Percentiles rank a stretch among this genome's conserved stretches.
Conservation (phyloP, 1,139 yeast genomes). For the Lodderomyces oxycetoniae region DNA sequence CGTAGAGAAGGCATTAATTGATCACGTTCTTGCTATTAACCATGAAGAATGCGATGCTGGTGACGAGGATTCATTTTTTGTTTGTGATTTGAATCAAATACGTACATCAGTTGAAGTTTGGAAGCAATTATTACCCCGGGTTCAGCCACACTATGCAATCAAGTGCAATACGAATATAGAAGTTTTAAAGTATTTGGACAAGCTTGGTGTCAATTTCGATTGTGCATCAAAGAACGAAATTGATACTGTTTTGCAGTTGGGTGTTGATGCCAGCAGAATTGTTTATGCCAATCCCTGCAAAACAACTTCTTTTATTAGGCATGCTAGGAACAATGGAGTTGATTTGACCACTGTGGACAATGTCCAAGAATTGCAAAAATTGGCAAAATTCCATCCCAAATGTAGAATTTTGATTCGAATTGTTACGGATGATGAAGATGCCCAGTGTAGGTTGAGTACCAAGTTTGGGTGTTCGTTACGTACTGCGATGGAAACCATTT, state of each 20-base stretch:
- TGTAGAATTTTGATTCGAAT: slow-evolving; percentile 74
- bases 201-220: slow-evolving; percentile 75
- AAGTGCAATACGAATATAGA: slow-evolving; percentile 79
- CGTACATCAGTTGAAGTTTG: slow-evolving; percentile 58
- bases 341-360: slow-evolving; percentile 86
- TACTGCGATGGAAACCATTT: slow-evolving; percentile 48
- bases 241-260: slow-evolving; percentile 56
- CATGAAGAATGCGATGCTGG: slow-evolving; percentile 64
- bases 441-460: slow-evolving; percentile 82
- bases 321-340: slow-evolving; percentile 54
- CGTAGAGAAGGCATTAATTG: slow-evolving; percentile 40
- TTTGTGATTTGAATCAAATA: slow-evolving; percentile 78
- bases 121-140: slow-evolving; percentile 61
- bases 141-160: slow-evolving; percentile 86
- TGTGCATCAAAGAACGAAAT: slow-evolving; percentile 92
- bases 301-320: slow-evolving; percentile 72
- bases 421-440: slow-evolving; percentile 84
- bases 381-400: slow-evolving; percentile 61
- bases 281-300: slow-evolving; percentile 95
- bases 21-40: slow-evolving; percentile 47
- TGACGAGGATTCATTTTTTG: slow-evolving; percentile 83
- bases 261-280: slow-evolving; percentile 61
- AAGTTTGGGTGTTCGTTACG: slow-evolving; percentile 80
- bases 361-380: slow-evolving; percentile 74
- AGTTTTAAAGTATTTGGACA: slow-evolving; percentile 54